Evolutionary conservation across 2,329 filamentous ascomycete genomes (phyloP).

Genomic region (Pseudodiploospora longispora): DNA sequence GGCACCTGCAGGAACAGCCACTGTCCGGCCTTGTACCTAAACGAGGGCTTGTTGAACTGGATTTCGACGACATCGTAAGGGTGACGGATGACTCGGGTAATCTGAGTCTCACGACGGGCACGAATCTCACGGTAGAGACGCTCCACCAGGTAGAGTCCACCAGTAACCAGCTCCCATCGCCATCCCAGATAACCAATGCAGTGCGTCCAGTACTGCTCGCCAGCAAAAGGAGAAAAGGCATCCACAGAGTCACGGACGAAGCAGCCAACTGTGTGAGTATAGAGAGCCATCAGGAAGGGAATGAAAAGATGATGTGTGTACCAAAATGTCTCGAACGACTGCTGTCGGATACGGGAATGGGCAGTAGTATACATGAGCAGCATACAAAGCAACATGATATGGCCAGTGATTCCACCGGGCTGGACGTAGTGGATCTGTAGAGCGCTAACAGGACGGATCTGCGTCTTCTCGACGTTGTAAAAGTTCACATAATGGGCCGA

Average conservation of each 20-base stretch:
- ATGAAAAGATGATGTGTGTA: conserved; percentile 99
- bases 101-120: conserved; percentile 73
- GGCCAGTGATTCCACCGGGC: conserved; percentile 85
- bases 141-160: conserved; percentile 77
- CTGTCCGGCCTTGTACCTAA: conserved; percentile 97
- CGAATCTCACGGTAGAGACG: conserved; percentile 87
- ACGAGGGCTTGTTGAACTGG: conserved; percentile 90
- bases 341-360: conserved; percentile 86
- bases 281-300: conserved; percentile 85
- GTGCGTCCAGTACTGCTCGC: conserved; percentile 75
- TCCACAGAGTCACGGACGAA: conserved; percentile 79
- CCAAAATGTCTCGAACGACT: conserved; percentile 98
- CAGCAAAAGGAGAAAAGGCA: conserved; percentile 76
- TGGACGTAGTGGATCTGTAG: conserved; percentile 87
- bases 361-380: conserved; percentile 95
- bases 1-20: conserved; percentile 97
- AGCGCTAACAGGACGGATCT: conserved; percentile 72
- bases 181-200: conserved; percentile 94
- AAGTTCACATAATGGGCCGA: conserved; percentile 93
- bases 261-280: conserved; percentile 92
- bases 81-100: conserved; percentile 89
- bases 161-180: conserved; percentile 90
- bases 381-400: conserved; percentile 99
- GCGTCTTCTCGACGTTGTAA: conserved; percentile 83
- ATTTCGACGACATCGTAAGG: conserved; percentile 97